These are phyloP conservation scores for Pythium aquatile DNA, from an alignment of 352 stramenopile species.

Conservation along the genomic window DNA sequence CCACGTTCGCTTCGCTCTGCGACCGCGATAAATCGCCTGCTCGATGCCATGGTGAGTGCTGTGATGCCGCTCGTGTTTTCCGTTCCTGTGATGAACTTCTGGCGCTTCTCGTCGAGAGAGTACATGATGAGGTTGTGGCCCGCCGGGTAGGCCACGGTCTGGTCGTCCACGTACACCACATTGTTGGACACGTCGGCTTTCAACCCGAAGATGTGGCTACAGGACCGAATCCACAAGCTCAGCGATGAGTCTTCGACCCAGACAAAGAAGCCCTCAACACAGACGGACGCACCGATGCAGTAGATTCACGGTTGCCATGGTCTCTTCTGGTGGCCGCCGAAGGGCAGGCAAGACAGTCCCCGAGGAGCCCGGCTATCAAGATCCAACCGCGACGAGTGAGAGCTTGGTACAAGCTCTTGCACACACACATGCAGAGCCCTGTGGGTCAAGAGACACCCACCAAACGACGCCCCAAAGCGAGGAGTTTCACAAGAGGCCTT, in stretches of 20 bases:
- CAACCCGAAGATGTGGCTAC: conserved; percentile 89
- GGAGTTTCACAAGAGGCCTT: background rate
- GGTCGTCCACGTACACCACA: conserved; percentile 83
- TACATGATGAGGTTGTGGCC: conserved; percentile 88
- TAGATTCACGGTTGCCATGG: conserved; percentile 44
- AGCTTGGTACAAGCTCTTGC: no score
- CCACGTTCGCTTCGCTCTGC: conserved; percentile 34
- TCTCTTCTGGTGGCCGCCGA: background rate
- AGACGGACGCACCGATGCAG: conserved; percentile 35
- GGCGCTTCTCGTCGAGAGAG: conserved; percentile 88
- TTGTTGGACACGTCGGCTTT: conserved; percentile 84
- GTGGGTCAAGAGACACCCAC: background rate
- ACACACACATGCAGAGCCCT: no score
- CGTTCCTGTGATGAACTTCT: conserved; percentile 86
- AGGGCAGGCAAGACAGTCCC: background rate
- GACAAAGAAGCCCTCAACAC: no score
- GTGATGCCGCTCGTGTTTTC: conserved; percentile 77
- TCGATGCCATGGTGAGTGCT: conserved; percentile 63
- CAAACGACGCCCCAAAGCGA: background rate
- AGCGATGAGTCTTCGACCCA: no score
- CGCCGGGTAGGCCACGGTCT: conserved; percentile 80
- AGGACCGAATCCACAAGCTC: background rate
- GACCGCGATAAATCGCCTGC: conserved; percentile 56
- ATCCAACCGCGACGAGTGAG: background rate
- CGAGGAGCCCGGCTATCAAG: background rate